phyloP scores from a whole-genome alignment of 331 rosid genomes.

The Malus hybrid region DNA sequence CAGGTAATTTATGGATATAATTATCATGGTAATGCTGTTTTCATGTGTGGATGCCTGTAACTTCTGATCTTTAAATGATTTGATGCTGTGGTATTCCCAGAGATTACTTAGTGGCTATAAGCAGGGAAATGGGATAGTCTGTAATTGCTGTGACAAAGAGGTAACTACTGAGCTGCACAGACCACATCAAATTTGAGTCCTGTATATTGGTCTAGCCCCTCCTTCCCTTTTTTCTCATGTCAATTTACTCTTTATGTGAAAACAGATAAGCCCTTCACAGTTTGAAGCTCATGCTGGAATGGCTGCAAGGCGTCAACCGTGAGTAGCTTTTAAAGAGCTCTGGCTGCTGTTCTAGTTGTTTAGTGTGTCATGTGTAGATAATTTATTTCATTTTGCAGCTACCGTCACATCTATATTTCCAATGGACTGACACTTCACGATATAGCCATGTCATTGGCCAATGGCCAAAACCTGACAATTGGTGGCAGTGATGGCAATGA shows the following conservation, averaged over 20 bases:
- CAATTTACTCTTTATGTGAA: conserved; percentile 5
- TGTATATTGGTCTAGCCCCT: conserved; percentile 3
- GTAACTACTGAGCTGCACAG: conserved; percentile 27
- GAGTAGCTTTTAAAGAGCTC: conserved; percentile 23
- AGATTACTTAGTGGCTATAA: conserved; percentile 89
- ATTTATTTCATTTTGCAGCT: conserved; percentile 46
- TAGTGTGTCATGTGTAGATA: conserved; percentile 16
- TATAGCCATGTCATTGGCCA: conserved; percentile 88
- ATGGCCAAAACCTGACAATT: conserved; percentile 80
- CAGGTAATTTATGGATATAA: conserved; percentile 45
- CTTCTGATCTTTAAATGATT: conserved; percentile 8
- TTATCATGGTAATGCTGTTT: background rate
- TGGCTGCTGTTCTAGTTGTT: conserved; percentile 5
- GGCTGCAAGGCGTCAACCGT: conserved; percentile 75
- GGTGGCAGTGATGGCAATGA: conserved; percentile 96
- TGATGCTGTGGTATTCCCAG: conserved; percentile 33
- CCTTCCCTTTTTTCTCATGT: conserved; percentile 1
- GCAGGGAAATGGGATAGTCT: conserved; percentile 83
- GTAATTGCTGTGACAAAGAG: conserved; percentile 81
- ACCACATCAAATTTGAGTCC: background rate
- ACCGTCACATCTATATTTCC: conserved; percentile 92
- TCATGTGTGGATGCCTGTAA: background rate
- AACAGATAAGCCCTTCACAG: conserved; percentile 59
- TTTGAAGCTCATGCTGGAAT: conserved; percentile 70
- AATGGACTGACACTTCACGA: conserved; percentile 95